A percentile compares a stretch with the other conserved stretches of the same genome.
Conservation (phyloP, 495 filamentous ascomycete genomes). For the Cladorrhinum samala region DNA sequence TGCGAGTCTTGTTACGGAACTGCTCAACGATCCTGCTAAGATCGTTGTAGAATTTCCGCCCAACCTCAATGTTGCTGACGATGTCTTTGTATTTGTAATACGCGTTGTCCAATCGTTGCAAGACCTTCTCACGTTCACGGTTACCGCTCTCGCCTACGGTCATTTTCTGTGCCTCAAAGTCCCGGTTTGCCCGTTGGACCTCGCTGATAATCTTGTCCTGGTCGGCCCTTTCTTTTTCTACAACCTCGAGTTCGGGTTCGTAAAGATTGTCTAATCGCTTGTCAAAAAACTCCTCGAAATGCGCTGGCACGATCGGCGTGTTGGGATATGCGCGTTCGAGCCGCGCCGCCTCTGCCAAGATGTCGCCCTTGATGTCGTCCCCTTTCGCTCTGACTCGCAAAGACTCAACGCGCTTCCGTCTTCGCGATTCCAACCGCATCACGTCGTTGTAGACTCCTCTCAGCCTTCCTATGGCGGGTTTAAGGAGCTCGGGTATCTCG, state of each 20-base stretch:
- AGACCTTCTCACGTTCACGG: slow-evolving; percentile 72
- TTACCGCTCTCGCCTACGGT: slow-evolving; percentile 66
- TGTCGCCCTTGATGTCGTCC: slow-evolving; percentile 84
- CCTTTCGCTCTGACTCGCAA: slow-evolving; percentile 69
- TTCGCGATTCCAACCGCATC: slow-evolving; percentile 67
- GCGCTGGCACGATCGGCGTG: slow-evolving; percentile 70
- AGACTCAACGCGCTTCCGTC: slow-evolving; percentile 67
- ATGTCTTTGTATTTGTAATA: slow-evolving; percentile 95
- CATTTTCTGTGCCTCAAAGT: slow-evolving; percentile 61
- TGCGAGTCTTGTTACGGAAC: slow-evolving; percentile 65
- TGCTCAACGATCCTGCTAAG: slow-evolving; percentile 74
- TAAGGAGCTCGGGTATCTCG: slow-evolving; percentile 70
- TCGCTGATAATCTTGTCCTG: slow-evolving; percentile 66
- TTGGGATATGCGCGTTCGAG: slow-evolving; percentile 82
- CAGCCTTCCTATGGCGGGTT: slow-evolving; percentile 67
- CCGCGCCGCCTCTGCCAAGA: slow-evolving; percentile 73
- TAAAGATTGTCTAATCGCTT: slow-evolving; percentile 68
- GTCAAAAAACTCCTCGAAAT: slow-evolving; percentile 90
- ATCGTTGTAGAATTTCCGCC: slow-evolving; percentile 95
- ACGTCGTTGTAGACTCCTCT: slow-evolving; percentile 77
- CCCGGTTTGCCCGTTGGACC: slow-evolving; percentile 66
- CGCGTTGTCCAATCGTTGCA: slow-evolving; percentile 86
- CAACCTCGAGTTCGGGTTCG: slow-evolving; percentile 61
- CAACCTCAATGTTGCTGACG: slow-evolving; percentile 78
- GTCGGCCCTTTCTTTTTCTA: slow-evolving; percentile 65